A percentile compares a stretch with the other conserved stretches of the same genome.
phyloP scores from a whole-genome alignment of 495 filamentous ascomycete species.

The Aspergillus diversus region DNA sequence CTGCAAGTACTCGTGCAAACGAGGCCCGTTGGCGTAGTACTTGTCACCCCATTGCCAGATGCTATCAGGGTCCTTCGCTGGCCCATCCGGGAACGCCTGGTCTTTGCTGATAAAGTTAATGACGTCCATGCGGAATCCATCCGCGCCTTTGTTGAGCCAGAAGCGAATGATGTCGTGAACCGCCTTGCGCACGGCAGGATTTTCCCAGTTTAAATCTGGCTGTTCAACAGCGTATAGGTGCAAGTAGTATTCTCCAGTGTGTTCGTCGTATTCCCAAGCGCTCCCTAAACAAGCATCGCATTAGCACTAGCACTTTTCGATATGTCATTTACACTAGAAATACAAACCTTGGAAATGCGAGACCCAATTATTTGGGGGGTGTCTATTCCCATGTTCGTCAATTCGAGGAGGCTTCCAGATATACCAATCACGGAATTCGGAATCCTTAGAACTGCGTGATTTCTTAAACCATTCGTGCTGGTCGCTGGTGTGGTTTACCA shows the following conservation, averaged over 20 bases:
- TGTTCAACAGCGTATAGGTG: constrained; percentile 67
- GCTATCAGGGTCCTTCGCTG: constrained; percentile 53
- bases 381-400: constrained; percentile 59
- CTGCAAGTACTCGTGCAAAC: constrained; percentile 65
- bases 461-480: constrained; percentile 77
- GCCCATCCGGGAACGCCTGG: constrained; percentile 62
- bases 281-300: constrained; percentile 37
- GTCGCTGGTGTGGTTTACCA: constrained; percentile 81
- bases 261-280: constrained; percentile 69
- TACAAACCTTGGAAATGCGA: constrained; percentile 57
- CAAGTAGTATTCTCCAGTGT: constrained; percentile 69
- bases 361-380: constrained; percentile 74
- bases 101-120: constrained; percentile 72
- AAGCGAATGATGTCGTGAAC: constrained; percentile 71
- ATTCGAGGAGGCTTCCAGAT: constrained; percentile 68
- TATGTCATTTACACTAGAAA: background rate
- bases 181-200: constrained; percentile 59
- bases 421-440: constrained; percentile 71
- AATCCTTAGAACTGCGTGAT: constrained; percentile 60
- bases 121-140: constrained; percentile 72
- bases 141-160: constrained; percentile 69
- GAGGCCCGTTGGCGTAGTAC: constrained; percentile 66
- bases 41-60: constrained; percentile 58
- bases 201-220: constrained; percentile 79
- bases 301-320: background rate